Evolutionary conservation across 1,139 yeast species (phyloP), one percentile per base, ranked within the genome.

Genomic region (Geotrichum restrictum): DNA sequence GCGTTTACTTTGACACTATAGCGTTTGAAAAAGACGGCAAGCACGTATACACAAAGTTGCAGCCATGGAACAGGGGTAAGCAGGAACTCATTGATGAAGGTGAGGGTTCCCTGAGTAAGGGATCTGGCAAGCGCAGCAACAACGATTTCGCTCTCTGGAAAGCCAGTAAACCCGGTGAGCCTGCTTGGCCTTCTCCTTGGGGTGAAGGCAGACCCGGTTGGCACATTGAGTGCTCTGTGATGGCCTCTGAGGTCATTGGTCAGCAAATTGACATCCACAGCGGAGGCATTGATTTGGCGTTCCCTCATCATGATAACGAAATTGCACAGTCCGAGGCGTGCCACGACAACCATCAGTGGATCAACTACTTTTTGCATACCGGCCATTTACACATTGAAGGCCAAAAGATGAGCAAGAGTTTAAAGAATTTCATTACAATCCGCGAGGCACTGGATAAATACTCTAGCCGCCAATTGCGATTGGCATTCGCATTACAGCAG

Each of bases 231-330:
- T 93, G 99, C 76, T 89, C 98, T 5, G 98, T 93, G 14, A 93
- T 93, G 99, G 98, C 98, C 1, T 80, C 93, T 51, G 96, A 89
- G 62, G 79, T 89, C 46, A 77, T 87, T 42, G 98, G 98, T 1
- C 72, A 79, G 34, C 77, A 78, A 54, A 85, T 94, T 78, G 99
- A 93, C 70, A 88, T 93, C 60, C 99, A 93, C 69, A 84, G 96
- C 21, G 98, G 99, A 54, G 99, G 98, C 59, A 82, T 93, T 56
- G 99, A 93, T 71, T 78, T 93, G 64, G 96, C 98, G 31, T 94
- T 93, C 75, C 99, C 99, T n/a, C 99, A 93, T 69, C 99, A 93
- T 71, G 99, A 93, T 70, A 93, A 93, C 65, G 99, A 93, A 72
- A 75, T 93, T 62, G 99, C 99, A 1, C 99, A 93, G 73, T 80